phyloP scores from a whole-genome alignment of 768 basidiomycete species.

The Tylopilus subfusipes region DNA sequence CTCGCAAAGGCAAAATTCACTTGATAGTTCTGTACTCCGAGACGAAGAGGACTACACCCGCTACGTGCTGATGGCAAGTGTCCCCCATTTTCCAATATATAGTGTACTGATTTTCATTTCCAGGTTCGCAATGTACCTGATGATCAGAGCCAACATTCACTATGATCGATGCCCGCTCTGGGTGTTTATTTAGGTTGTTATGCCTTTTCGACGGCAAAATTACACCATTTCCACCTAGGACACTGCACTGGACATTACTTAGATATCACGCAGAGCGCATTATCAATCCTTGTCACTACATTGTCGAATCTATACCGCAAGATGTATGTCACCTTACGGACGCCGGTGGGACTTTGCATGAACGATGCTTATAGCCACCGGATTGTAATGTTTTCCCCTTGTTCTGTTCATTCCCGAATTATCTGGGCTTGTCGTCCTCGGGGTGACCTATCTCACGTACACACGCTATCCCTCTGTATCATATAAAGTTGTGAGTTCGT shows the following conservation, averaged over 20 bases:
- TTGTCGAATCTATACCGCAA: conserved; percentile 11
- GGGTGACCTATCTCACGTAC: not conserved
- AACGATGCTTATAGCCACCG: conserved; percentile 8
- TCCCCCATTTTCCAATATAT: not conserved
- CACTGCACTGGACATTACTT: conserved; percentile 13
- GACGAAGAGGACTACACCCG: conserved; percentile 58
- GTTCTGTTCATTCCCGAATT: conserved; percentile 6
- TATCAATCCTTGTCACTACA: conserved; percentile 7
- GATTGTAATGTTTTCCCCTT: conserved; percentile 1
- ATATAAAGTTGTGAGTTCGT: conserved; percentile 9
- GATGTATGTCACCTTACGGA: conserved; percentile 20
- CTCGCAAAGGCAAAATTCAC: conserved; percentile 19
- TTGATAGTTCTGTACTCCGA: conserved; percentile 27
- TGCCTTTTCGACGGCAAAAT: conserved; percentile 1
- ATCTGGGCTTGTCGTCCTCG: not conserved
- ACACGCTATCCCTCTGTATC: not conserved
- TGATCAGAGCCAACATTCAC: conserved; percentile 34
- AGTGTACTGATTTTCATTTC: conserved; percentile 11
- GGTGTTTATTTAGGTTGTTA: conserved; percentile 6
- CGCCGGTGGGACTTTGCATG: conserved; percentile 11
- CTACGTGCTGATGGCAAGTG: conserved; percentile 51
- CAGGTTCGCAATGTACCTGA: conserved; percentile 59
- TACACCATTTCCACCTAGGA: not conserved
- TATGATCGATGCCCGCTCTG: conserved; percentile 9
- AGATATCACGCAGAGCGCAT: conserved; percentile 14